These are phyloP conservation scores for Arthroderma sp. DNA, from an alignment of 2,329 filamentous ascomycete species.

Conservation along the genomic window DNA sequence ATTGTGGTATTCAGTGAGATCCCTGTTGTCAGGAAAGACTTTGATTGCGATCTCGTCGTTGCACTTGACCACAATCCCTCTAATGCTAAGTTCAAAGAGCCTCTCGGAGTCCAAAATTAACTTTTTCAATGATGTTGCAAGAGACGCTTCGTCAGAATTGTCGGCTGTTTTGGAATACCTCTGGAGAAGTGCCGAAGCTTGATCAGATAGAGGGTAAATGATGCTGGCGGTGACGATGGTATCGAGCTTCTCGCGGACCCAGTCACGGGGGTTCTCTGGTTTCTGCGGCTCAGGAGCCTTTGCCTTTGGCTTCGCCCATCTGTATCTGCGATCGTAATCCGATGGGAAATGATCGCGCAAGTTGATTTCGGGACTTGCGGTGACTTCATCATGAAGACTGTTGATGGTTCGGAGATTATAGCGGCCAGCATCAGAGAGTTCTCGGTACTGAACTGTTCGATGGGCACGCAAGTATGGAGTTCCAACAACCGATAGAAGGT, in stretches of 20 bases:
- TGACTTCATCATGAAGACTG: constrained; percentile 12
- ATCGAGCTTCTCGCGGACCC: constrained; percentile 16
- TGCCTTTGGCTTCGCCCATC: constrained; percentile 14
- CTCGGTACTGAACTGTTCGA: constrained; percentile 9
- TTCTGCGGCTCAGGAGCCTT: background rate
- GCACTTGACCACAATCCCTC: constrained; percentile 20
- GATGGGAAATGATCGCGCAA: constrained; percentile 16
- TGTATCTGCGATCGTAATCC: constrained; percentile 17
- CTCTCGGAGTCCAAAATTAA: constrained; percentile 18
- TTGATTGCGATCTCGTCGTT: constrained; percentile 17
- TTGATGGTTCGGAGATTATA: constrained; percentile 16
- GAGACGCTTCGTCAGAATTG: constrained; percentile 6
- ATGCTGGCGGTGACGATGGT: constrained; percentile 15
- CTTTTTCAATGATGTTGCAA: constrained; percentile 15
- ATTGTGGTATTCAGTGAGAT: constrained; percentile 20
- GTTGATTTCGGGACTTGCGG: constrained; percentile 16
- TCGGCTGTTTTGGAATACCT: constrained; percentile 2
- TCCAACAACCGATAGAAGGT: constrained; percentile 18
- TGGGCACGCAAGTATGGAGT: constrained; percentile 16
- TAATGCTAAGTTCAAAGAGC: constrained; percentile 17
- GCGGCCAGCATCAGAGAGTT: constrained; percentile 13
- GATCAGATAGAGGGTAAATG: constrained; percentile 19
- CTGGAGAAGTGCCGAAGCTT: constrained; percentile 14
- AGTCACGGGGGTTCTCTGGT: constrained; percentile 12
- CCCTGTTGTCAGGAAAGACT: constrained; percentile 15